Base-by-base conservation (phyloP, 2,329 filamentous ascomycete species). In the Stenocarpella maydis region DNA sequence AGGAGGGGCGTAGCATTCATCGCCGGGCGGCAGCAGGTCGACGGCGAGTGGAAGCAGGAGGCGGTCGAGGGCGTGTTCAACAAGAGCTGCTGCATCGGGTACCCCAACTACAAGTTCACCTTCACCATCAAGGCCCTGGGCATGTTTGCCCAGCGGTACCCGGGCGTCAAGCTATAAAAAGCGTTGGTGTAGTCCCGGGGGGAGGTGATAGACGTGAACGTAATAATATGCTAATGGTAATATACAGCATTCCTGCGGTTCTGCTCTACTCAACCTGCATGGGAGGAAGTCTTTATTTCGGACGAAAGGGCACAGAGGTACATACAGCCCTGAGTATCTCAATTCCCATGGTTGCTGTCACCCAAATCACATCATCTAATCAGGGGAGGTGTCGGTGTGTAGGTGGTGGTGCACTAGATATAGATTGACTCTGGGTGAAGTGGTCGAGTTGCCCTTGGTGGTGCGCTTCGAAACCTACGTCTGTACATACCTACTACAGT, bases 41-140 rank as follows among this genome's bases (percentile, higher is more conserved):
- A 97, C 77, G 96, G 96, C 41, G 95, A 98, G 82, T 99, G 96
- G 96, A 78, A 92, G 74, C 95, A 98, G 78, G 96, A 98, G 80
- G 91, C 92, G 0, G 98, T 99, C 75, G 96, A 99, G 80, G 96
- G 96, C 2, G 96, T 99, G 14, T 99, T 99, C 82, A 99, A 99
- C 82, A 97, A 98, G 84, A 96, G 91, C 76, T 98, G 95, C 85
- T 98, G 98, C 94, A 99, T 99, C 73, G 96, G 94, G 0, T 99
- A 99, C 77, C 95, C 95, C 52, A 99, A 99, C 84, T 99, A 99
- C 85, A 99, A 98, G 84, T 96, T 97, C 79, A 92, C 92, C 69
- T 99, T 98, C 81, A 91, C 95, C 1, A 92, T 98, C 78, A 97
- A 97, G 82, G 96, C 96, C 2, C 80, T 99, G 73, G 96, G 96